Percentiles rank a stretch among this genome's conserved stretches.
Evolutionary conservation across 495 filamentous ascomycete species (phyloP).

Genomic region (Evernia prunastri): DNA sequence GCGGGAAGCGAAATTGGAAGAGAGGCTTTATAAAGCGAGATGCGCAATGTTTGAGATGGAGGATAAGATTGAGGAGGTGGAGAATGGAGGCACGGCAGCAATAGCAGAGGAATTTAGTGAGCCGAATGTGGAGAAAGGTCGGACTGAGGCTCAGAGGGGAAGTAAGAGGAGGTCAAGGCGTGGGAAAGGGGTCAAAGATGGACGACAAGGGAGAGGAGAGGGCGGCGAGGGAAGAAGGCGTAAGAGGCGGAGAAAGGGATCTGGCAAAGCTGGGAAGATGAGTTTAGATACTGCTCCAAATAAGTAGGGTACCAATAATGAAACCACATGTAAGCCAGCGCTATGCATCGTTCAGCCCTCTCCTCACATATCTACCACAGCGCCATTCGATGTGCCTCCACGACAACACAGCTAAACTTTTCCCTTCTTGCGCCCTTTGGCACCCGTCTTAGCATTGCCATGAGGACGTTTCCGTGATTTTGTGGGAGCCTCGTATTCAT

Average conservation of each 20-base stretch:
- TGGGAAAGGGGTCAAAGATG: not conserved
- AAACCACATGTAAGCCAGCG: not conserved
- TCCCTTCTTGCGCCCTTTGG: slow-evolving; percentile 4
- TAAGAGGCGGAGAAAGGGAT: not conserved
- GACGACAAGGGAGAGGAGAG: not conserved
- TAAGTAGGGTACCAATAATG: not conserved
- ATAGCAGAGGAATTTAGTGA: not conserved
- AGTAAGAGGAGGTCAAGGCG: not conserved
- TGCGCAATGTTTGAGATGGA: not conserved
- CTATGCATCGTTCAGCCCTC: not conserved
- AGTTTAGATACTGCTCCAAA: not conserved
- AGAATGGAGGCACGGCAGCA: not conserved
- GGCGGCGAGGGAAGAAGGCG: not conserved
- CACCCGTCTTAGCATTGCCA: not conserved
- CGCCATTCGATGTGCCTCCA: not conserved
- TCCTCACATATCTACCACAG: not conserved
- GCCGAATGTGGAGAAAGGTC: not conserved
- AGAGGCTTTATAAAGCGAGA: not conserved
- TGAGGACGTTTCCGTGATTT: slow-evolving; percentile 16
- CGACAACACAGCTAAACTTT: not conserved
- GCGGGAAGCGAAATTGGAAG: not conserved
- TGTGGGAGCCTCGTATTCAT: slow-evolving; percentile 16
- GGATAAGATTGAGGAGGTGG: slow-evolving; percentile 4
- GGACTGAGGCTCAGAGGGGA: not conserved
- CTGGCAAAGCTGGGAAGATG: not conserved